Base-by-base conservation (phyloP, 805 yeast genomes). In the Debaryomyces tyrocola region DNA sequence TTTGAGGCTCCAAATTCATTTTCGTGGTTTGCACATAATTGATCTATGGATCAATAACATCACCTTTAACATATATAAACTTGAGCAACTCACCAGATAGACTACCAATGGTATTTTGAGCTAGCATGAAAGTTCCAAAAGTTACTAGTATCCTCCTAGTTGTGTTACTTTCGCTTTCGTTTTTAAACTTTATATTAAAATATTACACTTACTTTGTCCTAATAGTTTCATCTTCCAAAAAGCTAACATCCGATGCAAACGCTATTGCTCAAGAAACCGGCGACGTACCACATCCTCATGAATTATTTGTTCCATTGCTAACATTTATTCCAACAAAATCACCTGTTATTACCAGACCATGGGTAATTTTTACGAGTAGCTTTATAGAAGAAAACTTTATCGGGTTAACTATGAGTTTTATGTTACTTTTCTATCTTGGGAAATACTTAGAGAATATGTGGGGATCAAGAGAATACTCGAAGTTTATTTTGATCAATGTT, bases 401-500 rank as follows among this genome's bases (percentile, higher is more conserved):
- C 11, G 66, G 76, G 3, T 65, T 75, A 10, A 37, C 68, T 6
- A 54, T 70, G 6, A 63, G 77, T 18, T 55, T 71, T 18, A 47
- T 69, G 18, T 59, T 75, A 12, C 54, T 79, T 10, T 64, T 73
- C 43, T 79, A 77, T 54, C 74, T 85, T 31, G 89, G 88, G 4
- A 70, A 78, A 43, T 85, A 82, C 65, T 74, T 84, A 52, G 91
- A 85, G 57, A 74, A 75, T 49, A 73, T 78, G 34, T 85, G 91
- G 90, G 80, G 85, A 4, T 56, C 79, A 24, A 66, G 58, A 37
- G 86, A 82, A 52, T 66, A 80, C 50, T 54, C 75, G 11, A 71
- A 70, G 51, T 84, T 81, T 58, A 59, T 78, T 6, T 38, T 73
- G 6, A 59, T 75, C 4, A 64, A 63, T 39, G 60, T 72, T 0